Conservation (phyloP, 768 basidiomycete genomes). For the Termitomyces sp. region DNA sequence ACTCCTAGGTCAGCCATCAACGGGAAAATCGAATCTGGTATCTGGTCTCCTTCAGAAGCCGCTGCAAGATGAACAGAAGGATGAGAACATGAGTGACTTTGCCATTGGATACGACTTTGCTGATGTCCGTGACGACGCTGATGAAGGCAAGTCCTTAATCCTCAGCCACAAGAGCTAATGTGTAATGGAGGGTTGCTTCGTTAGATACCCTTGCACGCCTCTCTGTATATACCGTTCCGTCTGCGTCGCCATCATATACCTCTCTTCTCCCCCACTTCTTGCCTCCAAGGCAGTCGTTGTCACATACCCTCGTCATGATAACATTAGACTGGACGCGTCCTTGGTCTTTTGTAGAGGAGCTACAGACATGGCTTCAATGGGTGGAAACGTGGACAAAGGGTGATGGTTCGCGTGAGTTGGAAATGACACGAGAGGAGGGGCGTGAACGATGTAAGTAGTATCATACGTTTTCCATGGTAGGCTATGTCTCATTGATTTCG, state of each 20-base stretch:
- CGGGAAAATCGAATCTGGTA: conserved; percentile 76
- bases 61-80: conserved; percentile 49
- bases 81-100: conserved; percentile 67
- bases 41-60: conserved; percentile 72
- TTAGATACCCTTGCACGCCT: conserved; percentile 85
- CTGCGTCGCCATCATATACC: conserved; percentile 67
- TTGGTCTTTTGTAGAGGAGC: conserved; percentile 84
- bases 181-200: conserved; percentile 2
- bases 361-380: conserved; percentile 84
- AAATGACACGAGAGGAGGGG: conserved; percentile 76
- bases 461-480: background rate
- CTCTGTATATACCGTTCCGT: conserved; percentile 90
- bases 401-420: conserved; percentile 66
- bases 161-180: background rate
- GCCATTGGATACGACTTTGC: conserved; percentile 92
- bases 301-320: conserved; percentile 78
- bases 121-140: conserved; percentile 87
- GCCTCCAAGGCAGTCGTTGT: conserved; percentile 63
- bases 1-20: conserved; percentile 73
- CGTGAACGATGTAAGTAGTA: conserved; percentile 71
- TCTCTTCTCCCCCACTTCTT: conserved; percentile 75
- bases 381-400: conserved; percentile 78
- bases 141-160: conserved; percentile 67
- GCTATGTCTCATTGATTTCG: conserved; percentile 8
- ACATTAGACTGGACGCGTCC: conserved; percentile 95